phyloP scores from a whole-genome alignment of 345 rosid genomes.

The Aquilaria yunnanensis region DNA sequence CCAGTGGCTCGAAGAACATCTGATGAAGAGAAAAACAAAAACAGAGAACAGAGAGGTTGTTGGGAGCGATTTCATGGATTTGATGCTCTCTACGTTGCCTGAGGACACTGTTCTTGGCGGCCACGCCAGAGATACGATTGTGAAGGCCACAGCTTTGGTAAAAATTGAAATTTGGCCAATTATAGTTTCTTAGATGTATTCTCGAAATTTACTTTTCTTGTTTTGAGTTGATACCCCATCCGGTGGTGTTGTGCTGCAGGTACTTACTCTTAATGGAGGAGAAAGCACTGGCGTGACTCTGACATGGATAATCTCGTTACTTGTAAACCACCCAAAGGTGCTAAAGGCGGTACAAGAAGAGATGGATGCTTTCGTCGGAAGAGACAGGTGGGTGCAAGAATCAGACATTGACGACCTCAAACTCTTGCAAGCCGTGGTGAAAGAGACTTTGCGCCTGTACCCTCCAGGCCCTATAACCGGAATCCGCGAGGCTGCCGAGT shows the following conservation, averaged over 20 bases:
- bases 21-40: conserved; percentile 11
- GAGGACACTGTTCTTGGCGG: conserved; percentile 35
- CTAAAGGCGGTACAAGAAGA: conserved; percentile 47
- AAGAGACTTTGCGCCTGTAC: conserved; percentile 49
- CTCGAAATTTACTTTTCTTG: too few relatives aligned
- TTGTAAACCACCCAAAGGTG: conserved; percentile 33
- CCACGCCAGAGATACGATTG: conserved; percentile 33
- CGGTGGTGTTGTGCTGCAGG: conserved; percentile 13
- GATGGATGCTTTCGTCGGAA: conserved; percentile 39
- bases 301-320: conserved; percentile 42
- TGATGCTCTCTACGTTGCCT: conserved; percentile 31
- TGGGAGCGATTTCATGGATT: conserved; percentile 49
- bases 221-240: too few relatives aligned
- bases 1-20: conserved; percentile 55
- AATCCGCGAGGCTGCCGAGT: conserved; percentile 40
- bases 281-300: conserved; percentile 40
- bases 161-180: too few relatives aligned
- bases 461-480: conserved; percentile 53
- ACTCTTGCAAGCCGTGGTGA: conserved; percentile 49
- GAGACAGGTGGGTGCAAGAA: conserved; percentile 42
- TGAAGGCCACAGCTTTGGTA: conserved; percentile 66
- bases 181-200: too few relatives aligned
- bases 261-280: conserved; percentile 40
- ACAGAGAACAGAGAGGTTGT: not conserved
- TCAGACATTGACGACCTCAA: conserved; percentile 39